These are phyloP conservation scores for Blastobotrys malaysiensis DNA, from an alignment of 1,139 yeast genomes.

Conservation along the genomic window DNA sequence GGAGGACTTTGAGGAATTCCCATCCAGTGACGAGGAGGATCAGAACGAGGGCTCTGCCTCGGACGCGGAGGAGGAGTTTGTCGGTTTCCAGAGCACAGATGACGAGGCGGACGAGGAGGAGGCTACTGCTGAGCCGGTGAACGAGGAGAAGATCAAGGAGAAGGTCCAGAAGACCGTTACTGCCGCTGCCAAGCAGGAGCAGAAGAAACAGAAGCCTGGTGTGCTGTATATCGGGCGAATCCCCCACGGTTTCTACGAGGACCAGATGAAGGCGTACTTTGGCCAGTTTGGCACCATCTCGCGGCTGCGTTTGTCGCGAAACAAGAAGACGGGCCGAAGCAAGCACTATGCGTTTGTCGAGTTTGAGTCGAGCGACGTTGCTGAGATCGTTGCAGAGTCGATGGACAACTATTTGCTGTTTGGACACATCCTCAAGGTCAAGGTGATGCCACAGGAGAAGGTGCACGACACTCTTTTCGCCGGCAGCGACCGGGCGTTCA, in stretches of 20 bases:
- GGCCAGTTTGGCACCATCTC: conserved; percentile 82
- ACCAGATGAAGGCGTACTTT: conserved; percentile 74
- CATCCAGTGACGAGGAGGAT: conserved; percentile 29
- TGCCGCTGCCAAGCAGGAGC: conserved; percentile 18
- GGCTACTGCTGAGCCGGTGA: conserved; percentile 21
- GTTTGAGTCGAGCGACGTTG: conserved; percentile 68
- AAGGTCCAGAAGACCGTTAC: conserved; percentile 22
- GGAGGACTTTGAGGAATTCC: conserved; percentile 34
- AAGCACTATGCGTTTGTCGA: conserved; percentile 92
- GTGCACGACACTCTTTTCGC: conserved; percentile 45
- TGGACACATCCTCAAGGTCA: conserved; percentile 77
- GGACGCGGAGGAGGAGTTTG: conserved; percentile 26
- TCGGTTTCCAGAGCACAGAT: conserved; percentile 28
- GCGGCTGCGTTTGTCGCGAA: conserved; percentile 76
- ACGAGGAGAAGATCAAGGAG: conserved; percentile 11
- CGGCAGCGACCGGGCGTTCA: conserved; percentile 52
- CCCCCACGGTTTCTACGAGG: conserved; percentile 89
- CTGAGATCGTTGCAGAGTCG: conserved; percentile 84
- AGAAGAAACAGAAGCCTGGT: conserved; percentile 38
- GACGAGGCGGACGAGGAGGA: conserved; percentile 29
- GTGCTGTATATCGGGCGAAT: conserved; percentile 86
- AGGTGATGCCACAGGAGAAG: conserved; percentile 44
- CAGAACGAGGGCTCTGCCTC: conserved; percentile 20
- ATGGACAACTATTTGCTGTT: conserved; percentile 90
- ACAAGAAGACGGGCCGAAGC: conserved; percentile 84